Evolutionary conservation across 2,329 filamentous ascomycete genomes (phyloP).

Genomic region (Zymoseptoria ardabiliae): DNA sequence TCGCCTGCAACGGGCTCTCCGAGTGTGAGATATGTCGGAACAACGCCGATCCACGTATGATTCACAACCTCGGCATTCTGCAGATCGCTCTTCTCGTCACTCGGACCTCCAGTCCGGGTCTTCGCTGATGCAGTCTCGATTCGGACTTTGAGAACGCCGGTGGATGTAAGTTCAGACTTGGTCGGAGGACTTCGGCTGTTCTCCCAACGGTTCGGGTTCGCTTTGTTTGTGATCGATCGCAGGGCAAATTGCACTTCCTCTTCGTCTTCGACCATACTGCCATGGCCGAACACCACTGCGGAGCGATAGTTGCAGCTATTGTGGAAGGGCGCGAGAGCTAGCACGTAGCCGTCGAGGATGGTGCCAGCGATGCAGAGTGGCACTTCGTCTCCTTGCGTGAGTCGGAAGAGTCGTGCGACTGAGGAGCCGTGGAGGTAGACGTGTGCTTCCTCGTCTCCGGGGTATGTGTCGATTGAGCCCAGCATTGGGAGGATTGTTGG

Average conservation of each 20-base stretch:
- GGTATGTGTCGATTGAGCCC: conserved; percentile 70
- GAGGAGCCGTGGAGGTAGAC: conserved; percentile 83
- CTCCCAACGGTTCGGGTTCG: conserved; percentile 62
- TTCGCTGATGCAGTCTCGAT: conserved; percentile 70
- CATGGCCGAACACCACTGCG: conserved; percentile 69
- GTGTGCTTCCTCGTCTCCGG: conserved; percentile 57
- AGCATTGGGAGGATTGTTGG: conserved; percentile 79
- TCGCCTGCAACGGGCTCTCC: conserved; percentile 56
- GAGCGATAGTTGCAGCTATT: conserved; percentile 82
- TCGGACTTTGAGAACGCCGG: conserved; percentile 61
- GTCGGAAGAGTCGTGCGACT: conserved; percentile 66
- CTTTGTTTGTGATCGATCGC: conserved; percentile 66
- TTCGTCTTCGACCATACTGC: conserved; percentile 60
- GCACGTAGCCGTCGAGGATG: conserved; percentile 70
- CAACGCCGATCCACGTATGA: conserved; percentile 54
- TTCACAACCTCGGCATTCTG: conserved; percentile 42
- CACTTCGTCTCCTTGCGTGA: conserved; percentile 44
- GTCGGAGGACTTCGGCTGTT: conserved; percentile 64
- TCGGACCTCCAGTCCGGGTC: conserved; percentile 57
- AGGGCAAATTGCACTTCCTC: conserved; percentile 73
- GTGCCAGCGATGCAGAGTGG: conserved; percentile 67
- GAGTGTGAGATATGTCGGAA: conserved; percentile 56
- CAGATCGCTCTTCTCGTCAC: conserved; percentile 52
- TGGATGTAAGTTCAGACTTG: conserved; percentile 65
- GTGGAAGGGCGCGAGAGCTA: conserved; percentile 69